Percentiles rank a stretch among this genome's conserved stretches.
Conservation (phyloP, 768 basidiomycete species). For the Xerocomellus amylosporus region DNA sequence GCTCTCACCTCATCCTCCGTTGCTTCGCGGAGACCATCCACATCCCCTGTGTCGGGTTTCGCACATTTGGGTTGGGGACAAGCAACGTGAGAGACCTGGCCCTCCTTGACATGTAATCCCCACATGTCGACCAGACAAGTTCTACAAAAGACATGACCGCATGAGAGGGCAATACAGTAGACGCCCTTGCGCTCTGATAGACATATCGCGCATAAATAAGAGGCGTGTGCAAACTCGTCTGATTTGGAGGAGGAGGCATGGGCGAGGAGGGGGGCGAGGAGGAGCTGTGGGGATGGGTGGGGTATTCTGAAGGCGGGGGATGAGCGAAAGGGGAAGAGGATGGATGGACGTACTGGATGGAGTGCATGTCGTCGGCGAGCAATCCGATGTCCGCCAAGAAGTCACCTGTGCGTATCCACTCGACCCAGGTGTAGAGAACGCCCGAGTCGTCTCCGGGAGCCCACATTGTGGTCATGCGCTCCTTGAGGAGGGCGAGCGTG, state of each 20-base stretch:
- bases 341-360: slow-evolving; percentile 30
- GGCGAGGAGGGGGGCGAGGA: slow-evolving; percentile 46
- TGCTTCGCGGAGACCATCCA: slow-evolving; percentile 42
- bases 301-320: slow-evolving; percentile 31
- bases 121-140: slow-evolving; percentile 79
- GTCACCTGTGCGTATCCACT: slow-evolving; percentile 64
- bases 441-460: slow-evolving; percentile 44
- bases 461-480: slow-evolving; percentile 55
- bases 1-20: slow-evolving; percentile 69
- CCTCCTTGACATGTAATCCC: slow-evolving; percentile 77
- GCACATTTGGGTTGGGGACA: slow-evolving; percentile 82
- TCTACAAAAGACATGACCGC: slow-evolving; percentile 82
- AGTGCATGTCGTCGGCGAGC: slow-evolving; percentile 25
- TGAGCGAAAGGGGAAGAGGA: slow-evolving; percentile 30
- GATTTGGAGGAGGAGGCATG: slow-evolving; percentile 48
- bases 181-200: slow-evolving; percentile 70
- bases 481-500: slow-evolving; percentile 35
- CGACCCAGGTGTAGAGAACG: slow-evolving; percentile 68
- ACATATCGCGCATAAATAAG: slow-evolving; percentile 77
- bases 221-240: slow-evolving; percentile 56
- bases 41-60: slow-evolving; percentile 39
- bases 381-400: slow-evolving; percentile 53
- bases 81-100: slow-evolving; percentile 68
- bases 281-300: slow-evolving; percentile 54
- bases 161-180: slow-evolving; percentile 66